Percentiles rank a stretch among this genome's conserved stretches.
Conservation (phyloP, 352 stramenopile species). For the Peronospora destructor region DNA sequence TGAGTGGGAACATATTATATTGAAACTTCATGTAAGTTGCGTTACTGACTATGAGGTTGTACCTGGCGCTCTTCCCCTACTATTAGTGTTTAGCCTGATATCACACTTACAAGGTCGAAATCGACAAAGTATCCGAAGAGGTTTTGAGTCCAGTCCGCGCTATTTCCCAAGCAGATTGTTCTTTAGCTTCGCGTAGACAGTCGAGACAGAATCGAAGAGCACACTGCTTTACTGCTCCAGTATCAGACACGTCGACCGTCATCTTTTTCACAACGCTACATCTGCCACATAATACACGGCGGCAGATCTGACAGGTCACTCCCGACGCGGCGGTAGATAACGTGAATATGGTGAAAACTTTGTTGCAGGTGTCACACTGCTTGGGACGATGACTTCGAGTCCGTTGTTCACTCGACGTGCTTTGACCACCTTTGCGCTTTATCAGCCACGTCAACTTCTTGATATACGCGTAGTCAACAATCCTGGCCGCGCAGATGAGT, state of each 20-base stretch:
- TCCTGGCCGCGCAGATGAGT: conserved; percentile 27
- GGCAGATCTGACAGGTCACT: conserved; percentile 40
- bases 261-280: conserved; percentile 52
- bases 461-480: conserved; percentile 47
- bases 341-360: conserved; percentile 22
- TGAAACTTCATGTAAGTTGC: no score
- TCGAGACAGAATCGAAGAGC: conserved; percentile 39
- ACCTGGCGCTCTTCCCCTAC: no score
- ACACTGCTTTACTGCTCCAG: conserved; percentile 27
- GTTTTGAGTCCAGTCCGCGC: no score
- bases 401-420: neutral
- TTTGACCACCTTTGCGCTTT: conserved; percentile 19
- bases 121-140: no score
- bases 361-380: conserved; percentile 23
- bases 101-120: no score
- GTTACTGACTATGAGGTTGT: no score
- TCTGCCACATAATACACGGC: conserved; percentile 32
- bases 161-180: conserved; percentile 40
- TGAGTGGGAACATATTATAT: no score
- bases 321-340: conserved; percentile 5
- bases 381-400: conserved; percentile 4
- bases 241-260: conserved; percentile 37
- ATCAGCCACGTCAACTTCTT: conserved; percentile 59
- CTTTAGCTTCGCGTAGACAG: conserved; percentile 44
- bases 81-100: no score